Evolutionary conservation across 2,329 filamentous ascomycete species (phyloP).

Genomic region (Oidium heveae): DNA sequence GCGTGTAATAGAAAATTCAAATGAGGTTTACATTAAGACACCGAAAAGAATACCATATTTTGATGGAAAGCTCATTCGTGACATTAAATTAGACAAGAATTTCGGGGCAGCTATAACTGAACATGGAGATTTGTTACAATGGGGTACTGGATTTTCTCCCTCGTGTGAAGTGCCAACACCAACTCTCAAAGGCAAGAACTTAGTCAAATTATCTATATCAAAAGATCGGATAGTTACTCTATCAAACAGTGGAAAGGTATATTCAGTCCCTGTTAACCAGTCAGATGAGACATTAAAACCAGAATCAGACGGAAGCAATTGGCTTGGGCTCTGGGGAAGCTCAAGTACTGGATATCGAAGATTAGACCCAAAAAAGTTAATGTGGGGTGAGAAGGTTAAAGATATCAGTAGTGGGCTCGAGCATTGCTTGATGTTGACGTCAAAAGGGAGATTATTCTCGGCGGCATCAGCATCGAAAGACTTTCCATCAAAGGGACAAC

Average conservation of each 20-base stretch:
- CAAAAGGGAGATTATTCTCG: constrained; percentile 63
- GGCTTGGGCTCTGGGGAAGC: constrained; percentile 48
- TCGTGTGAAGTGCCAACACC: constrained; percentile 34
- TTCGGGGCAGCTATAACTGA: constrained; percentile 77
- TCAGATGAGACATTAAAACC: constrained; percentile 40
- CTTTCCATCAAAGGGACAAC: constrained; percentile 63
- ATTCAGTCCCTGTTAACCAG: constrained; percentile 57
- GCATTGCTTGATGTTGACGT: constrained; percentile 68
- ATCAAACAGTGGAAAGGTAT: constrained; percentile 49
- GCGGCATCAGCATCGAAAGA: constrained; percentile 55
- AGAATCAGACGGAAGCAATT: constrained; percentile 36
- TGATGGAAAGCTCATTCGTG: constrained; percentile 58
- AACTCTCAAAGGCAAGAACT: constrained; percentile 60
- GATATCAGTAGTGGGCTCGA: constrained; percentile 59
- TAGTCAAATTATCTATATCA: constrained; percentile 53
- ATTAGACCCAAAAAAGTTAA: constrained; percentile 37
- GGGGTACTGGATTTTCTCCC: constrained; percentile 56
- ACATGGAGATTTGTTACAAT: constrained; percentile 72
- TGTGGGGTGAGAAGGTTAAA: constrained; percentile 45
- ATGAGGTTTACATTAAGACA: constrained; percentile 53
- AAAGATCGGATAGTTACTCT: constrained; percentile 64
- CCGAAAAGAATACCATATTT: constrained; percentile 62
- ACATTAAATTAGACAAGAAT: constrained; percentile 59
- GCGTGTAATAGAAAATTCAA: constrained; percentile 58
- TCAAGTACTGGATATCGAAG: constrained; percentile 44